Evolutionary conservation across 805 yeast genomes (phyloP).

Genomic region (Yamadazyma philogaea): DNA sequence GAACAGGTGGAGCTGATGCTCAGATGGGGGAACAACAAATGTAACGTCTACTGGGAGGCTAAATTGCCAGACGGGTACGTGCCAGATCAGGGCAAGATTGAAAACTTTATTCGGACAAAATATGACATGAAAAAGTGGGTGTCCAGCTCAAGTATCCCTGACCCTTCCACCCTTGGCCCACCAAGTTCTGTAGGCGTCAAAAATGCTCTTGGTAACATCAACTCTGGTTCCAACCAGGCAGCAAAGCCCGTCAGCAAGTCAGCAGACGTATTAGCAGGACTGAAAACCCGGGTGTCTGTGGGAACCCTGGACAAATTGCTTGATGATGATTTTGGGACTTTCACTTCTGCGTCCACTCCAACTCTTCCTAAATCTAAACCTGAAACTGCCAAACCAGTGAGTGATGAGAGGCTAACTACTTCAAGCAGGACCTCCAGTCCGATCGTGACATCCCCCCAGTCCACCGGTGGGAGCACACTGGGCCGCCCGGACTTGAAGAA

Average conservation of each 20-base stretch:
- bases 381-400: neutral
- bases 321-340: slow-evolving; percentile 43
- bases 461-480: slow-evolving; percentile 33
- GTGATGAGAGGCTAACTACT: slow-evolving; percentile 1
- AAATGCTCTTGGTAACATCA: neutral
- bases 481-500: slow-evolving; percentile 83
- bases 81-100: slow-evolving; percentile 83
- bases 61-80: slow-evolving; percentile 65
- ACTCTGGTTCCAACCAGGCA: too few relatives aligned
- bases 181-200: neutral
- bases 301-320: slow-evolving; percentile 19
- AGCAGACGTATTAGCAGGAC: slow-evolving; percentile 1
- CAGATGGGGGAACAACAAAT: slow-evolving; percentile 79
- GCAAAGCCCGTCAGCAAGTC: slow-evolving; percentile 6
- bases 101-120: slow-evolving; percentile 86
- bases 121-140: slow-evolving; percentile 91
- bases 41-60: slow-evolving; percentile 83
- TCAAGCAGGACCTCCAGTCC: slow-evolving; percentile 2
- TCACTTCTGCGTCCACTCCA: slow-evolving; percentile 23
- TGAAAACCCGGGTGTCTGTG: neutral
- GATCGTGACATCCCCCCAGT: slow-evolving; percentile 22
- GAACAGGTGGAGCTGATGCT: slow-evolving; percentile 82
- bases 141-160: slow-evolving; percentile 51
- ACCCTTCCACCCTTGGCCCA: slow-evolving; percentile 40
- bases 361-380: neutral